Percentiles rank a stretch among this genome's conserved stretches.
phyloP scores from a whole-genome alignment of 495 filamentous ascomycete species.

The Trichoderma erinaceum region DNA sequence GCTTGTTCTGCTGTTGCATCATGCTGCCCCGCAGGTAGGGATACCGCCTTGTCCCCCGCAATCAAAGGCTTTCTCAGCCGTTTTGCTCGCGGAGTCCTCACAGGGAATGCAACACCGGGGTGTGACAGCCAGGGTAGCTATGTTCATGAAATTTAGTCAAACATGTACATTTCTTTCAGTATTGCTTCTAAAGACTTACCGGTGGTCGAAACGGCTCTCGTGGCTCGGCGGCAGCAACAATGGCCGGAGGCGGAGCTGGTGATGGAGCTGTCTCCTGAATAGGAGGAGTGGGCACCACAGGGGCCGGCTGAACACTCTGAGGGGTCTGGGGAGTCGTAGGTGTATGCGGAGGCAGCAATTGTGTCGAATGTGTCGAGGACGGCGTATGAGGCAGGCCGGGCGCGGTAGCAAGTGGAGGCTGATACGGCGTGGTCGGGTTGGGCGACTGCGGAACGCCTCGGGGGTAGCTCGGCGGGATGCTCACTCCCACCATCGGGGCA shows the following conservation, averaged over 20 bases:
- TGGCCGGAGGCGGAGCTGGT: neutral
- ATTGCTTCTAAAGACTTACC: conserved; percentile 44
- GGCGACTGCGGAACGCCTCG: conserved; percentile 39
- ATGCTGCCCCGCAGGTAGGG: conserved; percentile 31
- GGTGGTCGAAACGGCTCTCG: conserved; percentile 53
- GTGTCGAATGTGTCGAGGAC: conserved; percentile 41
- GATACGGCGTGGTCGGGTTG: conserved; percentile 32
- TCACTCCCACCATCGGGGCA: conserved; percentile 34
- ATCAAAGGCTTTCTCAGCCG: conserved; percentile 31
- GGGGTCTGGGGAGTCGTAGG: conserved; percentile 8
- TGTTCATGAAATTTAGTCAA: neutral
- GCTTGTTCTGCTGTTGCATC: conserved; percentile 23
- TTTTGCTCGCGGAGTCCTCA: conserved; percentile 31
- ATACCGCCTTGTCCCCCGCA: conserved; percentile 28
- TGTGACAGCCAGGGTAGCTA: conserved; percentile 81
- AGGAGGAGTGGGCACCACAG: conserved; percentile 8
- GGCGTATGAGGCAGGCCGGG: conserved; percentile 29
- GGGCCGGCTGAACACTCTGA: neutral
- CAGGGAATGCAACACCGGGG: conserved; percentile 61
- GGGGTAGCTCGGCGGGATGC: conserved; percentile 33
- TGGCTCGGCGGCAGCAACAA: conserved; percentile 13
- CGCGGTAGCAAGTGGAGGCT: conserved; percentile 31
- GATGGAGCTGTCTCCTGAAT: conserved; percentile 5
- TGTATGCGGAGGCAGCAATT: conserved; percentile 8
- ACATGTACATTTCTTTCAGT: neutral